phyloP scores from a whole-genome alignment of 2,329 filamentous ascomycete species.

The Pseudogymnoascus verrucosus region DNA sequence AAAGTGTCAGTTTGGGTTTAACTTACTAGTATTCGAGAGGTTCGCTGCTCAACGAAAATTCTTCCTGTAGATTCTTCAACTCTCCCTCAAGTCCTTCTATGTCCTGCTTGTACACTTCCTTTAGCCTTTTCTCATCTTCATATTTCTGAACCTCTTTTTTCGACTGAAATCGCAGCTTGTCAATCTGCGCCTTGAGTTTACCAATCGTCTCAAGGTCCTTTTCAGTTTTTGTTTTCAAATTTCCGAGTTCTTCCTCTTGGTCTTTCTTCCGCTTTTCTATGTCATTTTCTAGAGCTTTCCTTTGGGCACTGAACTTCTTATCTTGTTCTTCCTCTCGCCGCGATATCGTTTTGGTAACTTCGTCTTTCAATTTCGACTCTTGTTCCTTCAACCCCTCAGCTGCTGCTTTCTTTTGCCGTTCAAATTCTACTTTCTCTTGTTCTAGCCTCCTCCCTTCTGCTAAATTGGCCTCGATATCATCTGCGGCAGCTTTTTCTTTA shows the following conservation, averaged over 20 bases:
- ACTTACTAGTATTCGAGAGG: slow-evolving; percentile 13
- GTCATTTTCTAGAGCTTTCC: slow-evolving; percentile 10
- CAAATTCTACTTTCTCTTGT: not conserved
- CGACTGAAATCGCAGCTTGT: slow-evolving; percentile 9
- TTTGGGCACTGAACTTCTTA: not conserved
- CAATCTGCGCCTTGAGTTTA: slow-evolving; percentile 8
- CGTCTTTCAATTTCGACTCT: not conserved
- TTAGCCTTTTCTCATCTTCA: slow-evolving; percentile 11
- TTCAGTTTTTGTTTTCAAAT: slow-evolving; percentile 9
- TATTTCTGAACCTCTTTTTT: not conserved
- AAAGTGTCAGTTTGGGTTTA: not conserved
- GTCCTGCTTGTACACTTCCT: slow-evolving; percentile 11
- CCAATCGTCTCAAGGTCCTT: not conserved
- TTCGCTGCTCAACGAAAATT: slow-evolving; percentile 13
- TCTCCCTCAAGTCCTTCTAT: slow-evolving; percentile 10
- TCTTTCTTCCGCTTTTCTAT: slow-evolving; percentile 10
- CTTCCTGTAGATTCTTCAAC: slow-evolving; percentile 12
- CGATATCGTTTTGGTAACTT: not conserved
- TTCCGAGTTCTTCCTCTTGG: slow-evolving; percentile 5
- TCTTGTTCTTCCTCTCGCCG: not conserved
- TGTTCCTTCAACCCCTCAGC: not conserved
- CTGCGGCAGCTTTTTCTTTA: not conserved
- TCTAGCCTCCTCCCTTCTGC: not conserved
- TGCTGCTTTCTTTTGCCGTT: not conserved
- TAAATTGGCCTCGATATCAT: not conserved